Evolutionary conservation across 108 stramenopile species (phyloP).

Genomic region (Cyclotella choctawhatcheeana): DNA sequence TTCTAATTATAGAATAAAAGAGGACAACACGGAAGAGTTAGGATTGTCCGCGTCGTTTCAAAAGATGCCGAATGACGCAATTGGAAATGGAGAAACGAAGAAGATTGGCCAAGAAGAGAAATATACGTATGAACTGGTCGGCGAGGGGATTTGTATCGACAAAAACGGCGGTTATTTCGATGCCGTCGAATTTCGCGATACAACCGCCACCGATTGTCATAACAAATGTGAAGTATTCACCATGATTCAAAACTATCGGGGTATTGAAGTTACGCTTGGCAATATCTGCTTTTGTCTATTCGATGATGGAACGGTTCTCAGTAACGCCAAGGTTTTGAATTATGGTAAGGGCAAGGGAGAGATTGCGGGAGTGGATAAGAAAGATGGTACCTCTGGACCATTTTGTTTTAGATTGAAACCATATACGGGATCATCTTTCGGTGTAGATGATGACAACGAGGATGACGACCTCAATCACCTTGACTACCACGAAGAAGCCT

Average conservation of each 20-base stretch:
- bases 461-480: too few relatives aligned
- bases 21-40: background rate
- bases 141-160: constrained; percentile 9
- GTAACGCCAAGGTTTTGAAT: background rate
- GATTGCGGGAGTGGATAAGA: background rate
- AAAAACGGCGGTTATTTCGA: background rate
- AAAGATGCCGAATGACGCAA: too few relatives aligned
- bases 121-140: background rate
- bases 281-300: constrained; percentile 9
- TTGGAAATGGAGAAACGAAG: too few relatives aligned
- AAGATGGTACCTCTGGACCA: background rate
- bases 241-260: background rate
- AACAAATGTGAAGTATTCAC: background rate
- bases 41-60: background rate
- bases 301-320: constrained; percentile 4
- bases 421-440: background rate
- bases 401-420: background rate
- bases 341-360: constrained; percentile 12
- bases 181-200: constrained; percentile 6
- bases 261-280: background rate
- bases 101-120: too few relatives aligned
- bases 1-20: too few relatives aligned
- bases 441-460: background rate
- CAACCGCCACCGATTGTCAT: background rate
- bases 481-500: background rate